phyloP scores from a whole-genome alignment of 1,284 basidiomycete species.

The Leccinum pachyderme region DNA sequence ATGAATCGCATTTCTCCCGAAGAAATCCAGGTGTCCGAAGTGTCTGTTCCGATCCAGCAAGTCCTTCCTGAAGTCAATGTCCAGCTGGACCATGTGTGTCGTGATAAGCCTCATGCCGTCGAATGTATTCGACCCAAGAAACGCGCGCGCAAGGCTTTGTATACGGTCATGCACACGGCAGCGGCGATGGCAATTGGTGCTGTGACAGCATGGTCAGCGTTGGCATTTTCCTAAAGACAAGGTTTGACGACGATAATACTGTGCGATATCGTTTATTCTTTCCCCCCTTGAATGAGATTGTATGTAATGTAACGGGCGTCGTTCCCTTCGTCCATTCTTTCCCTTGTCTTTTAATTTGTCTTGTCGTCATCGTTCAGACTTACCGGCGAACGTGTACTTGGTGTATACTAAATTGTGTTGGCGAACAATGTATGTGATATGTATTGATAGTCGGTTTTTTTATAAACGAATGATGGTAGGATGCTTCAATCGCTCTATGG shows the following conservation, averaged over 20 bases:
- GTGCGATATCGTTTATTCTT: neutral
- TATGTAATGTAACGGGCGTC: slow-evolving; percentile 6
- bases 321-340: no score
- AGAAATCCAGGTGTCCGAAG: slow-evolving; percentile 1
- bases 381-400: no score
- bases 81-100: neutral
- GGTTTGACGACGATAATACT: neutral
- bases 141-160: slow-evolving; percentile 42
- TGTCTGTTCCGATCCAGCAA: slow-evolving; percentile 1
- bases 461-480: neutral
- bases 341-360: neutral
- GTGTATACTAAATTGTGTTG: slow-evolving; percentile 3
- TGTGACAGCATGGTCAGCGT: slow-evolving; percentile 63
- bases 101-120: neutral
- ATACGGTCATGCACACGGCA: slow-evolving; percentile 51
- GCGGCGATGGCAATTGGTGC: slow-evolving; percentile 61
- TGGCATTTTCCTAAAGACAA: slow-evolving; percentile 53
- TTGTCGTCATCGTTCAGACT: slow-evolving; percentile 1
- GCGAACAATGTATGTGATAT: slow-evolving; percentile 15
- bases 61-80: neutral
- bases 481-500: no score
- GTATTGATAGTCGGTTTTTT: slow-evolving; percentile 1
- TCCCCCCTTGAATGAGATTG: neutral
- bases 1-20: neutral
- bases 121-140: slow-evolving; percentile 38